Conservation (phyloP, 169 alveolate genomes). For the Plasmodium reichenowi region DNA sequence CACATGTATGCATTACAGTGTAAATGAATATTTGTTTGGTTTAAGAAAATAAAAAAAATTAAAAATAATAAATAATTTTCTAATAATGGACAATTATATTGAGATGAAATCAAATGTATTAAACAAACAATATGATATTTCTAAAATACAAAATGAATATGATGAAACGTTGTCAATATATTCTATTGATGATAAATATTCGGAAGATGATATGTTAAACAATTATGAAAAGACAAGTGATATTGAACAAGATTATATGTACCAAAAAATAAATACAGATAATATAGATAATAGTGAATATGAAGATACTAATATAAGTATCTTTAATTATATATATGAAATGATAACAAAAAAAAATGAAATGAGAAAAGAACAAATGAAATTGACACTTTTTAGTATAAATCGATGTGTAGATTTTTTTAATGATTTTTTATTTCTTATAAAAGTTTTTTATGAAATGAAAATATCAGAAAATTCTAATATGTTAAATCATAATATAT, state of each 20-base stretch:
- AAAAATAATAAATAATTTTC: background rate
- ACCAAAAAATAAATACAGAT: background rate
- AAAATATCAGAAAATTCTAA: background rate
- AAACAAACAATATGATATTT: too few relatives aligned
- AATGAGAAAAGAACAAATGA: conserved; percentile 35
- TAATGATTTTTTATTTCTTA: conserved; percentile 24
- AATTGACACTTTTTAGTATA: conserved; percentile 15
- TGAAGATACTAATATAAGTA: background rate
- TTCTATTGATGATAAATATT: background rate
- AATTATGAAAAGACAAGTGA: background rate
- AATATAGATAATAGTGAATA: background rate
- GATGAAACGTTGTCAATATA: too few relatives aligned
- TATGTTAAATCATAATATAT: background rate
- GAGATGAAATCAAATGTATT: too few relatives aligned
- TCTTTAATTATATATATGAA: conserved; percentile 10
- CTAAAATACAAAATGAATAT: too few relatives aligned
- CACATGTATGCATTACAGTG: too few relatives aligned
- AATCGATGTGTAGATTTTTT: conserved; percentile 34
- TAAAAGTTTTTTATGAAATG: conserved; percentile 17
- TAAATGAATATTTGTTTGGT: too few relatives aligned
- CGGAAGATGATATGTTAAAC: background rate
- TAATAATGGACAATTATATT: background rate
- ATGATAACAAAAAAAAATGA: conserved; percentile 16
- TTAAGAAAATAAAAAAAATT: background rate
- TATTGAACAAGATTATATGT: background rate